Percentiles rank a stretch among this genome's conserved stretches.
phyloP scores from a whole-genome alignment of 192 early-diverging fungal genomes.

The Linnemannia schmuckeri region DNA sequence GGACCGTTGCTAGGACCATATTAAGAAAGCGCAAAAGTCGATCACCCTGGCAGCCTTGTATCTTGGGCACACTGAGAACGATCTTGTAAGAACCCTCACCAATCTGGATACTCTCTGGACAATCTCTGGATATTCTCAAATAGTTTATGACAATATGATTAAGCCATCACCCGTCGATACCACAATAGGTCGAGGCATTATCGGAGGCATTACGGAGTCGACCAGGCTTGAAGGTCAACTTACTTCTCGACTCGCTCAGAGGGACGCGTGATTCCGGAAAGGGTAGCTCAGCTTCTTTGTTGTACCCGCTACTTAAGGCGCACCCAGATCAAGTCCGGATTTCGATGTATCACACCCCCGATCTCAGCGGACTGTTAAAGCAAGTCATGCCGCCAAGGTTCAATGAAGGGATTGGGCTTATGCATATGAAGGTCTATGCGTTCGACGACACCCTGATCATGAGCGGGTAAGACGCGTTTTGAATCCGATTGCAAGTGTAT shows the following conservation, averaged over 20 bases:
- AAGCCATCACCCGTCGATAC: not conserved
- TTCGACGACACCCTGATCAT: conserved; percentile 90
- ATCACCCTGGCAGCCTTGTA: conserved; percentile 94
- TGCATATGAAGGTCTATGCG: conserved; percentile 94
- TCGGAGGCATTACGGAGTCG: conserved; percentile 67
- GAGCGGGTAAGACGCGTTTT: conserved; percentile 69
- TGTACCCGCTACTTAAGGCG: conserved; percentile 72
- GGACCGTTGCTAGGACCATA: conserved; percentile 64
- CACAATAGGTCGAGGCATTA: conserved; percentile 68
- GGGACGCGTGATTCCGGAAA: conserved; percentile 74
- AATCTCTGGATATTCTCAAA: not conserved
- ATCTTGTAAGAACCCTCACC: conserved; percentile 68
- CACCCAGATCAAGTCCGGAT: conserved; percentile 77
- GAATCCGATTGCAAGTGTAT: not conserved
- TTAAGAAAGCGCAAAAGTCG: conserved; percentile 74
- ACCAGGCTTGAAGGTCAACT: conserved; percentile 68
- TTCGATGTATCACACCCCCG: conserved; percentile 91
- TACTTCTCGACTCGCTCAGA: conserved; percentile 92
- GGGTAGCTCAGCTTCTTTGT: conserved; percentile 75
- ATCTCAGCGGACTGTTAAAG: conserved; percentile 77
- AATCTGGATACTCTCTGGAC: not conserved
- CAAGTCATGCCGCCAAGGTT: conserved; percentile 84
- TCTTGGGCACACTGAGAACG: conserved; percentile 84
- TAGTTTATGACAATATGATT: not conserved
- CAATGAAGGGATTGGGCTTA: conserved; percentile 94